These are phyloP conservation scores for Acacia concinna DNA, from an alignment of 331 rosid genomes.

Conservation along the genomic window DNA sequence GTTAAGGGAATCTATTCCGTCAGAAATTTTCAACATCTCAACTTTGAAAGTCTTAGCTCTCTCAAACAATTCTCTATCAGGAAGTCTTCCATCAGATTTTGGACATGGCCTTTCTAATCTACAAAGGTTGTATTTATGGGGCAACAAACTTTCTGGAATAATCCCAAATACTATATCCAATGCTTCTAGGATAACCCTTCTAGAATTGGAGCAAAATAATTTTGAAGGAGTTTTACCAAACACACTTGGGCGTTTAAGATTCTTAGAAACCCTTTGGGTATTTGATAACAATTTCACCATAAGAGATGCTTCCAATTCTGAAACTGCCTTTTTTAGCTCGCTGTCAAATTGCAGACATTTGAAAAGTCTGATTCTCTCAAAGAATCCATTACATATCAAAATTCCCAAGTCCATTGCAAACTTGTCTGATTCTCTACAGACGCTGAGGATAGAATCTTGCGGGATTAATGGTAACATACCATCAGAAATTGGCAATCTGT, in stretches of 20 bases:
- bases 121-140: background rate
- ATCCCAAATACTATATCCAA: background rate
- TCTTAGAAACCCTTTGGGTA: background rate
- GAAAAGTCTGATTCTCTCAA: background rate
- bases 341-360: background rate
- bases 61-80: background rate
- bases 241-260: background rate
- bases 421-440: background rate
- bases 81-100: background rate
- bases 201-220: background rate
- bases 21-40: background rate
- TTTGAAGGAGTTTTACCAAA: background rate
- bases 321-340: background rate
- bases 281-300: background rate
- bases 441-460: background rate
- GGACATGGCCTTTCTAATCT: background rate
- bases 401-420: background rate
- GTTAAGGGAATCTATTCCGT: background rate
- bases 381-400: background rate
- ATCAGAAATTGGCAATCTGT: background rate
- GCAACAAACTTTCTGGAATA: background rate
- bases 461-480: background rate
- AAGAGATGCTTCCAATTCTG: background rate
- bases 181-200: background rate
- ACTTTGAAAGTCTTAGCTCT: background rate